Base-by-base conservation (phyloP, 345 rosid genomes). In the Aurinia saxatilis region DNA sequence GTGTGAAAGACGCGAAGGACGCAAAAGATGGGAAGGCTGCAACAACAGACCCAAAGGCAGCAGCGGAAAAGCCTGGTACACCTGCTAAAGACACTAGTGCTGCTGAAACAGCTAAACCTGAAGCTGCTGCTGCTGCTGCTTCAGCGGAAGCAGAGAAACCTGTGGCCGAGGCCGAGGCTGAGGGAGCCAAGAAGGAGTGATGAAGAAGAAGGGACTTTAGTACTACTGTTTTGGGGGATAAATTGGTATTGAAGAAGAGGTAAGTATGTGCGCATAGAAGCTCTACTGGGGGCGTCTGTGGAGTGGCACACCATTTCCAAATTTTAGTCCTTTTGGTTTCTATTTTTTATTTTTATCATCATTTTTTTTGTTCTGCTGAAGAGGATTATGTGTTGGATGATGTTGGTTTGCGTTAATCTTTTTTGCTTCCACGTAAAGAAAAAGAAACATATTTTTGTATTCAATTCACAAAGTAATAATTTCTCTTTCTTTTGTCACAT, bases 1-100 rank as follows among this genome's bases (percentile, higher is more conserved):
- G 15, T 3, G 74, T 21, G 7, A 83, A 81, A 36, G 86, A 76
- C 12, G 75, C 68, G 23, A 80, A 74, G 68, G 72, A 67, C 37
- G 58, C 44, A 9, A 76, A 72, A 63, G 73, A 64, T 35, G 75
- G 50, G 15, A 77, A 72, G 35, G 73, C 78, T 39, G 68, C 12
- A 1, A 73, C 64, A 0, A 59, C 12, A 1, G 65, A 65, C 67
- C 62, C 80, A 55, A 68, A 67, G 23, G 75, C 64, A 0, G 59
- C 73, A 23, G 76, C 62, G 53, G 75, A 60, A 44, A 63, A 63
- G 31, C 70, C 69, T 12, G 66, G 66, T 2, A 65, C 79, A 6
- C 82, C 77, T 29, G 68, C 79, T 18, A 79, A 78, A 72, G 76
- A 65, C 7, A 68, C 63, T 2, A 78, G 58, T 42, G 60, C 65